Base-by-base conservation (phyloP, 2,329 filamentous ascomycete species). In the Colletotrichum echinochloae region DNA sequence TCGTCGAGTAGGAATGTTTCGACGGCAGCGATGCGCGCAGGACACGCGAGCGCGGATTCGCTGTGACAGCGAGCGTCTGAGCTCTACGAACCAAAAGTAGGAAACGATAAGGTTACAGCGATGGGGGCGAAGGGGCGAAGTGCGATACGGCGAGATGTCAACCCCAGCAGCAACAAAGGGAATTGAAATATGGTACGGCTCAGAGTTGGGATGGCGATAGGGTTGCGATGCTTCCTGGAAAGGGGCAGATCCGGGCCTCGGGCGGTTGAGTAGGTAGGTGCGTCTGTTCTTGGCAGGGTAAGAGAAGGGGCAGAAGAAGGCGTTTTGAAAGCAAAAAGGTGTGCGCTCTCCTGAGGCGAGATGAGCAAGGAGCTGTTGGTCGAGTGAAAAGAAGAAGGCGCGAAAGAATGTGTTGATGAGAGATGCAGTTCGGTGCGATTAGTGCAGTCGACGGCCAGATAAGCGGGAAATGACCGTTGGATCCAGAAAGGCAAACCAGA, bases 1-100 rank as follows among this genome's bases (percentile, higher is more conserved):
- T 67, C 57, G 56, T 67, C 51, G 56, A 39, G 67, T 67, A 46
- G 67, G 59, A 67, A 70, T 70, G 67, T 70, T 70, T 70, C 67
- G 67, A 70, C 57, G 35, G 46, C 49, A 46, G 52, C 35, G 51
- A 56, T 62, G 67, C 30, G 44, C 64, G 44, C 39, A 28, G 56
- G 51, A 41, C 57, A 62, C 26, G 51, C 44, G 67, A 67, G 46
- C 57, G 64, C 56, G 64, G 67, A 70, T 70, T 67, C 67, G 67
- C 67, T 67, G 64, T 33, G 44, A 64, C 57, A 39, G 52, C 52
- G 35, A 28, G 57, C 48, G 67, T 62, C 51, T 70, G 64, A 54
- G 57, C 64, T 70, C 56, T 52, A 39, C 44, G 37, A 59, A 62
- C 44, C 51, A 56, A 35, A 51, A 52, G 64, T 37, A 51, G 46